These are phyloP conservation scores for Clathrospora elynae DNA, from an alignment of 2,329 filamentous ascomycete species.

Conservation along the genomic window DNA sequence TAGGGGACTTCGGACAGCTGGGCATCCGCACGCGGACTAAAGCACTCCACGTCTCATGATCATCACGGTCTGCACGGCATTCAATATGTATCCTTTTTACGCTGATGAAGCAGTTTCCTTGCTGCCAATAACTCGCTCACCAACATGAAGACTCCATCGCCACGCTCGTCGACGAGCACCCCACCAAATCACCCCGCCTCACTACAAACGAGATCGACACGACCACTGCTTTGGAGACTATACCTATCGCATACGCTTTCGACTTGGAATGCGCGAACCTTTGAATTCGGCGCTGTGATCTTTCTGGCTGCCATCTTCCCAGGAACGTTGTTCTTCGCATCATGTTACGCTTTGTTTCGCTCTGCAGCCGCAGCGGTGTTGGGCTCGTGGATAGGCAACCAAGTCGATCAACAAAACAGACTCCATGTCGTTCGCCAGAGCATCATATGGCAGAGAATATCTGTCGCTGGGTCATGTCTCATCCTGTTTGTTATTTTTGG, in stretches of 20 bases:
- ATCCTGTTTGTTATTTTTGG: slow-evolving; percentile 26
- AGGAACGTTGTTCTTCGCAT: slow-evolving; percentile 67
- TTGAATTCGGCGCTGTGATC: slow-evolving; percentile 58
- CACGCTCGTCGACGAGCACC: slow-evolving; percentile 9
- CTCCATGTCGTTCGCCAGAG: slow-evolving; percentile 48
- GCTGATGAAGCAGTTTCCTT: background rate
- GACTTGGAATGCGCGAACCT: slow-evolving; percentile 56
- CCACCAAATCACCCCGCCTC: slow-evolving; percentile 11
- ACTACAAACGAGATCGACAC: slow-evolving; percentile 10
- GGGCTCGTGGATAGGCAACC: slow-evolving; percentile 62
- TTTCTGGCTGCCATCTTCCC: slow-evolving; percentile 55
- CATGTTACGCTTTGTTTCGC: slow-evolving; percentile 70
- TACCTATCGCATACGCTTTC: slow-evolving; percentile 56
- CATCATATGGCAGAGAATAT: slow-evolving; percentile 48
- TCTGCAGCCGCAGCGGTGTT: slow-evolving; percentile 63
- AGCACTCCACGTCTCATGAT: slow-evolving; percentile 22
- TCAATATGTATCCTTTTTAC: slow-evolving; percentile 6
- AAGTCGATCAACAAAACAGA: slow-evolving; percentile 60
- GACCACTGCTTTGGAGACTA: slow-evolving; percentile 40
- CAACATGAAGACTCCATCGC: slow-evolving; percentile 8
- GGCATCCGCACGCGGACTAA: background rate
- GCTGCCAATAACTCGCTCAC: background rate
- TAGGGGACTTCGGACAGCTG: background rate
- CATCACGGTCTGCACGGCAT: slow-evolving; percentile 6
- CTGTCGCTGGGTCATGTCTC: slow-evolving; percentile 42